A percentile compares a stretch with the other conserved stretches of the same genome.
phyloP scores from a whole-genome alignment of 1,284 basidiomycete species.

The Sutorius eximius region DNA sequence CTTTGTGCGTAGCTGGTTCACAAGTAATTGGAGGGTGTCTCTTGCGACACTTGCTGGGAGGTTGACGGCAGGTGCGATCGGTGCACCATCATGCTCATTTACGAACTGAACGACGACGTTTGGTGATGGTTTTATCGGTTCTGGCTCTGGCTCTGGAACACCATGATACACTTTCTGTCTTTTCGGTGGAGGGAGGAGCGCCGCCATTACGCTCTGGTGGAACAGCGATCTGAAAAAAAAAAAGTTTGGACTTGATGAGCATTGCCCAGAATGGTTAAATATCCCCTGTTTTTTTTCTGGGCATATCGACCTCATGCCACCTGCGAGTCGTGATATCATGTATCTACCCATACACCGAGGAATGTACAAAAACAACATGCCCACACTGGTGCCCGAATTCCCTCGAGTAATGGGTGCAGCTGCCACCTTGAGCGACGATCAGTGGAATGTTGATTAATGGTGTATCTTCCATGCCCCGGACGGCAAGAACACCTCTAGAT shows the following conservation, averaged over 20 bases:
- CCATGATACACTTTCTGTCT: slow-evolving; percentile 80
- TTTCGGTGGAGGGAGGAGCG: slow-evolving; percentile 82
- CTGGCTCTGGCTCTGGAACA: slow-evolving; percentile 60
- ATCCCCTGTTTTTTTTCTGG: slow-evolving; percentile 14
- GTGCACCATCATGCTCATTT: slow-evolving; percentile 78
- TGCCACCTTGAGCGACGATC: not conserved
- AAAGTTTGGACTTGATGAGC: slow-evolving; percentile 4
- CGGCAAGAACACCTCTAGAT: not conserved
- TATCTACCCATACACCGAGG: not conserved
- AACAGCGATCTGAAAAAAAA: not conserved
- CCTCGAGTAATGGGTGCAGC: not conserved
- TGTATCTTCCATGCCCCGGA: not conserved
- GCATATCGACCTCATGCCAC: not conserved
- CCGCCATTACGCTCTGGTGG: slow-evolving; percentile 56
- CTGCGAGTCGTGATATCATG: not conserved
- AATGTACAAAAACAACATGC: not conserved
- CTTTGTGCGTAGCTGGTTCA: slow-evolving; percentile 80
- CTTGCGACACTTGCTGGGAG: slow-evolving; percentile 85
- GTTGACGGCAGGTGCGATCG: slow-evolving; percentile 84
- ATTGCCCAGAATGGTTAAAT: slow-evolving; percentile 18
- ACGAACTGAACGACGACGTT: slow-evolving; percentile 90
- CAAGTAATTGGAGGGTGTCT: slow-evolving; percentile 79
- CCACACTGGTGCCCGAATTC: not conserved
- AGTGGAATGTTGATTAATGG: not conserved
- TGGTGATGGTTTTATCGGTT: slow-evolving; percentile 53